Conservation (phyloP, 1,284 basidiomycete genomes). For the Malassezia cuniculi region DNA sequence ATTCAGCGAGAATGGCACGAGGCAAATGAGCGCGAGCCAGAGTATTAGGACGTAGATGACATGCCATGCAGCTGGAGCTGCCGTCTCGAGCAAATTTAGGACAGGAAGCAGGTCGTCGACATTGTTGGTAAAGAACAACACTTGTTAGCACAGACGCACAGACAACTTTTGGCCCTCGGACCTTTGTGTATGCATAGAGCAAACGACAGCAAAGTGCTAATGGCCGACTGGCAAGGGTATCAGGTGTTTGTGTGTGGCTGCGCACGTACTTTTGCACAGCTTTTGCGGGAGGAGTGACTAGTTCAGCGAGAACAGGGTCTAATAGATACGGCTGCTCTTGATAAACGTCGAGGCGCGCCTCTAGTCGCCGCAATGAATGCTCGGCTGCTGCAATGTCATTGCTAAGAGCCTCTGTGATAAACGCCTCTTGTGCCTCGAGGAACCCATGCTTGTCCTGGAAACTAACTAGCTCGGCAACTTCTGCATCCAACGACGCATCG, state of each 20-base stretch:
- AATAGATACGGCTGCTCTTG: slow-evolving; percentile 77
- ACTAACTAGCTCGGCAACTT: slow-evolving; percentile 18
- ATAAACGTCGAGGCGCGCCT: slow-evolving; percentile 57
- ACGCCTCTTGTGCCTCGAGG: slow-evolving; percentile 13
- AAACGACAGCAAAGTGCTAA: slow-evolving; percentile 46
- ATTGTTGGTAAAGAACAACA: slow-evolving; percentile 80
- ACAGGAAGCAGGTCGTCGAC: slow-evolving; percentile 66
- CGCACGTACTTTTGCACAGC: slow-evolving; percentile 14
- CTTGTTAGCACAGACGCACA: slow-evolving; percentile 56
- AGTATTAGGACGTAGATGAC: slow-evolving; percentile 71
- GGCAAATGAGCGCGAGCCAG: slow-evolving; percentile 86
- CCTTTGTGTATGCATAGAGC: slow-evolving; percentile 74
- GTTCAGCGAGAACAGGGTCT: slow-evolving; percentile 80
- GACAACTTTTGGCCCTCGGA: slow-evolving; percentile 80
- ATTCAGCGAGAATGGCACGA: slow-evolving; percentile 79
- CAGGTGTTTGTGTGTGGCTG: neutral
- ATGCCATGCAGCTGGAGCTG: slow-evolving; percentile 52
- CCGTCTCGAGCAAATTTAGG: slow-evolving; percentile 47
- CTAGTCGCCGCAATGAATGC: neutral
- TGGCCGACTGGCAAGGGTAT: neutral
- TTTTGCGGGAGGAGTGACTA: slow-evolving; percentile 64
- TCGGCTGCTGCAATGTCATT: neutral
- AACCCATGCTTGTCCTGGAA: slow-evolving; percentile 23
- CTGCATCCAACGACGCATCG: too few relatives aligned
- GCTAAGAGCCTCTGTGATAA: slow-evolving; percentile 6